These are phyloP conservation scores for Cladosporium oxysporum DNA, from an alignment of 2,329 filamentous ascomycete species.

Conservation along the genomic window DNA sequence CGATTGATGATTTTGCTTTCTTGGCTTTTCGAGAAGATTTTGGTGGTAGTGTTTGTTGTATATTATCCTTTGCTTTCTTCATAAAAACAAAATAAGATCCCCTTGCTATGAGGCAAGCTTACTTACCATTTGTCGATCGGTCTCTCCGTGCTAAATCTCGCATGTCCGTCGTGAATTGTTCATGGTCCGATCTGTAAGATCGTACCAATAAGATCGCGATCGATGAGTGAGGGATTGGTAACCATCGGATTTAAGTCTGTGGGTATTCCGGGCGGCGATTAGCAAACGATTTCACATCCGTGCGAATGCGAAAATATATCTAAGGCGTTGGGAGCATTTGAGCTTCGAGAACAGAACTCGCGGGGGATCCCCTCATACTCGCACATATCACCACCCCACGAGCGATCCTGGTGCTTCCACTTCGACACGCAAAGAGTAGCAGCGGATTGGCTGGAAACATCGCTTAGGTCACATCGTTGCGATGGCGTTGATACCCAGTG, in stretches of 20 bases:
- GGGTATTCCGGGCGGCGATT: neutral
- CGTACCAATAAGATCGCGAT: neutral
- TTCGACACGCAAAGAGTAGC: neutral
- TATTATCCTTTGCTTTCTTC: neutral
- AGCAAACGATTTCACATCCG: neutral
- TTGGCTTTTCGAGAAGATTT: neutral
- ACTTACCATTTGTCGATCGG: neutral
- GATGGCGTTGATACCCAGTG: neutral
- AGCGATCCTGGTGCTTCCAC: neutral
- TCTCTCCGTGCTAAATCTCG: neutral
- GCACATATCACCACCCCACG: neutral
- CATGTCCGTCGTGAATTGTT: neutral
- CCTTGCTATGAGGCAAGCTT: neutral
- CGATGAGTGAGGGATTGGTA: neutral
- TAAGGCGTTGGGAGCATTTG: neutral
- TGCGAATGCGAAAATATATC: neutral
- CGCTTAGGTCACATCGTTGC: neutral
- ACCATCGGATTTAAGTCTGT: neutral
- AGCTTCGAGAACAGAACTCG: neutral
- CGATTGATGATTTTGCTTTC: neutral
- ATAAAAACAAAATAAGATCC: neutral
- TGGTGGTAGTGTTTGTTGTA: conserved; percentile 8
- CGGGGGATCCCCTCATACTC: neutral
- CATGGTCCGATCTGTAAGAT: neutral
- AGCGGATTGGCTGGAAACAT: neutral